Percentiles rank a stretch among this genome's conserved stretches.
phyloP scores from a whole-genome alignment of 306 rosid species.

The Gillenia trifoliata region DNA sequence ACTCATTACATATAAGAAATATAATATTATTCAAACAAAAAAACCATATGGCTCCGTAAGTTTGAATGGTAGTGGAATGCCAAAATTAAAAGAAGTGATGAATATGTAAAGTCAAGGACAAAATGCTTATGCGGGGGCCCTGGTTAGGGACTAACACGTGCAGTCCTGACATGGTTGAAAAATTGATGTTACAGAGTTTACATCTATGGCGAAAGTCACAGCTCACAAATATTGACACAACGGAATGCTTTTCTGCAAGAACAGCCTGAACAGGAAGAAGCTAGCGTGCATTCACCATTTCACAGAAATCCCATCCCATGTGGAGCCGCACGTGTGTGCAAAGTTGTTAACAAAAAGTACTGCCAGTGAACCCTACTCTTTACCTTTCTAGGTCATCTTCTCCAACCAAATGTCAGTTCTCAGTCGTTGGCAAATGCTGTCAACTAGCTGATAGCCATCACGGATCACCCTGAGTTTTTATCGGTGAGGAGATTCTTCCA shows the following conservation, averaged over 20 bases:
- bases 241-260: not conserved
- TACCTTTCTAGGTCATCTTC: constrained; percentile 29
- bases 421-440: not conserved
- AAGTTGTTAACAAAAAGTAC: not conserved
- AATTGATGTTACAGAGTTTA: constrained; percentile 4
- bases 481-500: not conserved
- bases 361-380: not conserved
- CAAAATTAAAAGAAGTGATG: not conserved
- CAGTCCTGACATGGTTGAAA: constrained; percentile 61
- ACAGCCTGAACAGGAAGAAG: not conserved
- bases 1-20: not conserved
- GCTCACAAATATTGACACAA: not conserved
- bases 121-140: not conserved
- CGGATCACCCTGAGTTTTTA: not conserved
- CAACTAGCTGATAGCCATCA: not conserved
- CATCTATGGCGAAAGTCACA: constrained; percentile 3
- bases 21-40: too few relatives aligned
- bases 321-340: constrained; percentile 36
- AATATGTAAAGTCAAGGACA: not conserved
- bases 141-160: constrained; percentile 40
- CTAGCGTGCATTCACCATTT: not conserved
- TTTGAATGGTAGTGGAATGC: too few relatives aligned
- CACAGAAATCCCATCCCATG: constrained; percentile 20
- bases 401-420: constrained; percentile 29
- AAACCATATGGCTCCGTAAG: not conserved